These are phyloP conservation scores for Zygnema cylindricum DNA, from an alignment of 139 green algal genomes.

Conservation along the genomic window DNA sequence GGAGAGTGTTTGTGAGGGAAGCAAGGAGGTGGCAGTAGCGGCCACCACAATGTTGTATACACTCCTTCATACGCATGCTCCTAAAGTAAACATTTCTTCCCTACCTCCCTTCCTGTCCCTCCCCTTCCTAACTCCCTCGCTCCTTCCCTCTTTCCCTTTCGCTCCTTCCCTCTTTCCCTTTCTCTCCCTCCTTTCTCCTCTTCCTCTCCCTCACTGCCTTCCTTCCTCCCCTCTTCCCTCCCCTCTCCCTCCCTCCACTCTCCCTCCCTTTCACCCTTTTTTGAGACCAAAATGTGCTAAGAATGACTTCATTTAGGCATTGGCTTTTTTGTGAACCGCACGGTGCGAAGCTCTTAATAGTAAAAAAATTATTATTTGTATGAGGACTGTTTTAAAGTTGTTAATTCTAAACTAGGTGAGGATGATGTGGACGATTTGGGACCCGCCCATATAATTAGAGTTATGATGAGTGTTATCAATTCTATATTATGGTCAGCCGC, in stretches of 20 bases:
- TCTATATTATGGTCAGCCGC: no score
- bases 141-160: background rate
- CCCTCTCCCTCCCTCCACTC: slow-evolving; percentile 16
- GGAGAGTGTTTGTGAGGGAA: slow-evolving; percentile 69
- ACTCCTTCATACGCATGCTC: slow-evolving; percentile 63
- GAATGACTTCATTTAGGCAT: no score
- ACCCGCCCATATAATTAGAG: no score
- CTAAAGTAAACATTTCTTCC: slow-evolving; percentile 21
- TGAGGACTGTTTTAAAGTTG: no score
- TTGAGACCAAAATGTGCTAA: no score
- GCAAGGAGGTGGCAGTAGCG: slow-evolving; percentile 76
- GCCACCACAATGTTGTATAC: slow-evolving; percentile 69
- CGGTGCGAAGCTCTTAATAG: no score
- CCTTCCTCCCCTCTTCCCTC: background rate
- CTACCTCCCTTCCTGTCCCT: background rate
- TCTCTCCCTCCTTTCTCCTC: background rate
- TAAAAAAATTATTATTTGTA: no score
- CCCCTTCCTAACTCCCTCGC: background rate
- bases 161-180: background rate
- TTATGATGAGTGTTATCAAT: no score
- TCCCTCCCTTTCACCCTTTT: slow-evolving; percentile 4
- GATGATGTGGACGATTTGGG: no score
- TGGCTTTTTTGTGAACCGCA: no score
- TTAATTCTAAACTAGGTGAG: no score
- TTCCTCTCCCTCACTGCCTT: background rate